These are phyloP conservation scores for Metrosideros polymorpha DNA, from an alignment of 441 rosid species.

Conservation along the genomic window DNA sequence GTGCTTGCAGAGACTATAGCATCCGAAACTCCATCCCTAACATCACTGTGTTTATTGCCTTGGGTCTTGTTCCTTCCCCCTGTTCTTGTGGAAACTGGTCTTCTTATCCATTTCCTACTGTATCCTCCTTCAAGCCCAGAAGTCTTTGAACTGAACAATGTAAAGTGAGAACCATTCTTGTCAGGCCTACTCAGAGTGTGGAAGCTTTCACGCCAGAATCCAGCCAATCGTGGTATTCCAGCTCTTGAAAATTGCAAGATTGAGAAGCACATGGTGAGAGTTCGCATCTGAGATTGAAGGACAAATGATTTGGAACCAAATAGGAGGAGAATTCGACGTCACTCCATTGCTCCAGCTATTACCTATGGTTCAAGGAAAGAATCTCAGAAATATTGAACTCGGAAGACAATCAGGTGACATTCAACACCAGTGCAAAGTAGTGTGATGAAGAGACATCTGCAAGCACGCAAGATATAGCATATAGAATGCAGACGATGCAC, in stretches of 20 bases:
- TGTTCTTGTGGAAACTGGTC: constrained; percentile 38
- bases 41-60: constrained; percentile 19
- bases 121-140: constrained; percentile 41
- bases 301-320: background rate
- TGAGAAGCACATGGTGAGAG: constrained; percentile 46
- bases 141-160: constrained; percentile 28
- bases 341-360: background rate
- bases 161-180: constrained; percentile 22
- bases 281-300: constrained; percentile 25
- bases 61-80: constrained; percentile 23
- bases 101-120: constrained; percentile 48
- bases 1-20: constrained; percentile 34
- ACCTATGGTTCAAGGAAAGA: background rate
- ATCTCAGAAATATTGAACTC: background rate
- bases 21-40: constrained; percentile 29
- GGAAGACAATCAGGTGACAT: background rate
- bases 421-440: background rate
- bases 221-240: constrained; percentile 37
- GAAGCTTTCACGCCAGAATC: constrained; percentile 33
- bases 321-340: background rate
- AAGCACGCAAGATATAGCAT: background rate
- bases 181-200: constrained; percentile 15
- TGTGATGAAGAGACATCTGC: background rate
- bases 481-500: background rate
- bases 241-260: constrained; percentile 54